Percentiles rank a stretch among this genome's conserved stretches.
These are phyloP conservation scores for Eremothecium gossypii DNA, from an alignment of 1,139 yeast species.

Conservation along the genomic window DNA sequence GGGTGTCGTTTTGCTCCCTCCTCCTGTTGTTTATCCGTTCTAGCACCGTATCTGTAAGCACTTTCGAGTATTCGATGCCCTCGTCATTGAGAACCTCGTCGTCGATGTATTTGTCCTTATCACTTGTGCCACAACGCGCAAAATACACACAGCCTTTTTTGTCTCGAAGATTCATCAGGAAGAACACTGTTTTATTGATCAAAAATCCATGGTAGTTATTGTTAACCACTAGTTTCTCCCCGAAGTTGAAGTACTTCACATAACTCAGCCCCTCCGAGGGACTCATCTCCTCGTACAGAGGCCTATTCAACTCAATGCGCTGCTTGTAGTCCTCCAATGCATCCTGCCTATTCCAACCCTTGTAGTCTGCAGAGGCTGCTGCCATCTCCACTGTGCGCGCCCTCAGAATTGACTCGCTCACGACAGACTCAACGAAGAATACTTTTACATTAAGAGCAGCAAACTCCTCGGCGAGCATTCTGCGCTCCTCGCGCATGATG, in stretches of 20 bases:
- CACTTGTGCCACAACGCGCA: conserved; percentile 66
- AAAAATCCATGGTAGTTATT: conserved; percentile 80
- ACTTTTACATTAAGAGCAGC: conserved; percentile 57
- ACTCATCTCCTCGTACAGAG: conserved; percentile 46
- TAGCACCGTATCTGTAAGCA: conserved; percentile 37
- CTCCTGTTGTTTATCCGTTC: conserved; percentile 27
- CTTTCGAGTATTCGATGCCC: conserved; percentile 46
- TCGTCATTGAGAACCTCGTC: conserved; percentile 62
- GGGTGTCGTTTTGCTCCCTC: conserved; percentile 11
- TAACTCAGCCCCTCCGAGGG: conserved; percentile 48
- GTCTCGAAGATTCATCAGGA: conserved; percentile 77
- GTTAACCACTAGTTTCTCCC: conserved; percentile 66
- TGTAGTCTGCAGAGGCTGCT: conserved; percentile 79
- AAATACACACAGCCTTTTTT: conserved; percentile 81
- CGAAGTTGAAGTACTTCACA: conserved; percentile 81
- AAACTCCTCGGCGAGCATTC: conserved; percentile 47
- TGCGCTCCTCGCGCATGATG: conserved; percentile 62
- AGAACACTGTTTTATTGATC: conserved; percentile 81
- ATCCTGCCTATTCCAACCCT: conserved; percentile 54
- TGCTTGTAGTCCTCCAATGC: conserved; percentile 55
- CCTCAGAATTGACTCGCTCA: conserved; percentile 64
- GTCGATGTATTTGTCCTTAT: conserved; percentile 35
- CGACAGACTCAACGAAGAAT: conserved; percentile 78
- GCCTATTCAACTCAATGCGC: conserved; percentile 43
- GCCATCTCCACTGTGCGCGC: conserved; percentile 80